Percentiles rank a stretch among this genome's conserved stretches.
phyloP scores from a whole-genome alignment of 2,329 filamentous ascomycete genomes.

The Xylariaceae sp. region DNA sequence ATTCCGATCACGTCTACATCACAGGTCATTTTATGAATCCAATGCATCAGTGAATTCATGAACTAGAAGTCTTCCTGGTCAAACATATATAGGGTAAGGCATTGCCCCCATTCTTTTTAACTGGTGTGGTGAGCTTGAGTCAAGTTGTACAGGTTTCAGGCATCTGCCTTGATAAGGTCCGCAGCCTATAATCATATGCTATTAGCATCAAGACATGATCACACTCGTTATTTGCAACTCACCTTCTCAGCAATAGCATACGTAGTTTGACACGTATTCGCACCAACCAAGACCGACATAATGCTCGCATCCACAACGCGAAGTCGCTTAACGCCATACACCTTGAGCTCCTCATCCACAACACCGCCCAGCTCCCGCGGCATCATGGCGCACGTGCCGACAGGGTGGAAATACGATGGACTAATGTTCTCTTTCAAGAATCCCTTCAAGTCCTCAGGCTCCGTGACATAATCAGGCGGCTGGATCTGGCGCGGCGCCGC shows the following conservation, averaged over 20 bases:
- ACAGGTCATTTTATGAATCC: no score
- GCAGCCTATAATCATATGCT: constrained; percentile 11
- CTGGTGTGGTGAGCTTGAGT: no score
- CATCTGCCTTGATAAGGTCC: constrained; percentile 24
- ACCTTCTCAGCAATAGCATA: constrained; percentile 59
- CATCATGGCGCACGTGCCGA: constrained; percentile 53
- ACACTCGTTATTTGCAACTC: not conserved
- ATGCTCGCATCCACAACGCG: constrained; percentile 55
- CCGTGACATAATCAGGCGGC: constrained; percentile 40
- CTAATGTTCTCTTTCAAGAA: constrained; percentile 32
- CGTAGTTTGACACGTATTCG: constrained; percentile 55
- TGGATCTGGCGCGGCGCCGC: constrained; percentile 42
- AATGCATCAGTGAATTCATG: no score
- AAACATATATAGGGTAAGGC: not conserved
- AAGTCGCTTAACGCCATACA: constrained; percentile 53
- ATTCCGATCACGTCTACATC: no score
- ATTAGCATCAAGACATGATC: not conserved
- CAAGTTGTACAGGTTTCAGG: no score
- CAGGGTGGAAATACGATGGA: constrained; percentile 47
- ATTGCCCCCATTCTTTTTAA: not conserved
- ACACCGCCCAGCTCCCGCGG: constrained; percentile 52
- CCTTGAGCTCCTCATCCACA: constrained; percentile 49
- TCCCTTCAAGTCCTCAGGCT: constrained; percentile 41
- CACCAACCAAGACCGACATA: constrained; percentile 53
- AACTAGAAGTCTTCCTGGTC: no score